Evolutionary conservation across 257 asterid species (phyloP), one percentile per base, ranked within the genome.

Genomic region (Cinchona pubescens): DNA sequence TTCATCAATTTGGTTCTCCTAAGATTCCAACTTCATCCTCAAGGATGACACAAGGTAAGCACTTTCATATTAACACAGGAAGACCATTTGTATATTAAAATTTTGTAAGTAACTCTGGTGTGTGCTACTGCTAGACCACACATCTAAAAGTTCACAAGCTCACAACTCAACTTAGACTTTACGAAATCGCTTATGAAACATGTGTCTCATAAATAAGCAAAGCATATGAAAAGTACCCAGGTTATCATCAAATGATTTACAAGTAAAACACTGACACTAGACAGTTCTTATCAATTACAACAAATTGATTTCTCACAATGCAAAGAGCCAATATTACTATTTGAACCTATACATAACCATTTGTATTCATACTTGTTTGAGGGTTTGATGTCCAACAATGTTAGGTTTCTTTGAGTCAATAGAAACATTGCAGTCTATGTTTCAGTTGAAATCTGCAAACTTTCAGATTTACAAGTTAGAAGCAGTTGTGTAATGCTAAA

Each of bases 41-140:
- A 56, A 68, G 18, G 69, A 2, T 66, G 63, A 5, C 35, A 34
- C 35, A 30, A 55, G 60, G 43, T 49, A 5, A 49, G 49, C 23
- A 38, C 1, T 21, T 32, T 25, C 8, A 12, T 29, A 15, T 70
- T 49, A 30, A 32, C 18, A 3, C 48, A 15, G 38, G 18, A 19
- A 64, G 71, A 43, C 40, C 58, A 53, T 45, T 15, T 30, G 30
- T 19, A 49, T 18, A 3, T 13, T 38, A 0, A 69, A 34, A 40
- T 21, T n/a, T 51, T 48, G 40, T 40, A 38, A 27, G 40, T 21
- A 55, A 21, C 10, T 9, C 18, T 34, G 29, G 30, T 42, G 9
- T 32, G 8, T 67, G 34, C 49, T 53, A 38, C 67, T 40, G 48
- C 62, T 56, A 25, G 30, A n/a, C 59, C 76, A 73, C 43, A 73